Evolutionary conservation across 352 stramenopile genomes (phyloP).

Genomic region (Thraustochytrium sp.): DNA sequence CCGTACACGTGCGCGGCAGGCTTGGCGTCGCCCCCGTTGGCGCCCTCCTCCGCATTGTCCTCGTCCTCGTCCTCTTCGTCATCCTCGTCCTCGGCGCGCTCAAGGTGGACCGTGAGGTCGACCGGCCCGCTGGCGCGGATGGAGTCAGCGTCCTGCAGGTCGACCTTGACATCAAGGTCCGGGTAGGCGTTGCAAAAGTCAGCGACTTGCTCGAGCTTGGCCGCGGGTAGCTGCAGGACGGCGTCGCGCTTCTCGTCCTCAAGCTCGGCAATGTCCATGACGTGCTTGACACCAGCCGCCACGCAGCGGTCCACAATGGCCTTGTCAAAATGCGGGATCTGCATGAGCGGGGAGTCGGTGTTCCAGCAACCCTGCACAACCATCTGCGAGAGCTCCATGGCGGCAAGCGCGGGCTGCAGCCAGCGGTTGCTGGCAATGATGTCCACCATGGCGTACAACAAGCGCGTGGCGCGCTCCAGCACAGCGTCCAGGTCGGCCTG

Average conservation of each 20-base stretch:
- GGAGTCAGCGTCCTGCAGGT: slow-evolving; percentile 67
- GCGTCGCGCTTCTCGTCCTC: slow-evolving; percentile 82
- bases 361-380: slow-evolving; percentile 96
- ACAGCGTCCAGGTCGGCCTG: slow-evolving; percentile 81
- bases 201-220: slow-evolving; percentile 92
- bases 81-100: slow-evolving; percentile 87
- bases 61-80: slow-evolving; percentile 76
- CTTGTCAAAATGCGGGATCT: slow-evolving; percentile 93
- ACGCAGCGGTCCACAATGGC: slow-evolving; percentile 60
- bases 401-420: slow-evolving; percentile 93
- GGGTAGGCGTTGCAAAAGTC: slow-evolving; percentile 99
- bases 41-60: not conserved
- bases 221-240: slow-evolving; percentile 70
- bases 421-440: slow-evolving; percentile 97
- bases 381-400: slow-evolving; percentile 99
- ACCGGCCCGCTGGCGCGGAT: slow-evolving; percentile 75
- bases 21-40: not conserved
- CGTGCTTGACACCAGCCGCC: slow-evolving; percentile 25
- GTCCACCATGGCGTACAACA: slow-evolving; percentile 96
- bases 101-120: slow-evolving; percentile 70
- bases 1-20: not conserved
- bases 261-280: slow-evolving; percentile 64
- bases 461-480: slow-evolving; percentile 76
- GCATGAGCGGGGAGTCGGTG: slow-evolving; percentile 88
- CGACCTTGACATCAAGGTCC: slow-evolving; percentile 89